Percentiles rank a stretch among this genome's conserved stretches.
These are phyloP conservation scores for Paramecium tetraurelia DNA, from an alignment of 73 alveolate genomes.

Conservation along the genomic window DNA sequence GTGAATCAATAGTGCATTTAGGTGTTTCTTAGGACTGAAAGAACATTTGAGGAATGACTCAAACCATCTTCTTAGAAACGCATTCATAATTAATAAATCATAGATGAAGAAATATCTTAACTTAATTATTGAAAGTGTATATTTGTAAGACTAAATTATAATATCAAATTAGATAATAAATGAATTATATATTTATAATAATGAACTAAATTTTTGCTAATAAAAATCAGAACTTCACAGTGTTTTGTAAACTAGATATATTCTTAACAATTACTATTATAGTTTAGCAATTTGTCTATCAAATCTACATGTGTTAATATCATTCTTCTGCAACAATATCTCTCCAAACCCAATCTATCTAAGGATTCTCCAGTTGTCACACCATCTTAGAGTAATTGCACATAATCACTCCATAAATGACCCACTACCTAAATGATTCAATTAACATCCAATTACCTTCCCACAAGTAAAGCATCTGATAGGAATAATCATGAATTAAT, in stretches of 20 bases:
- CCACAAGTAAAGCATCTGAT: slow-evolving; percentile 99
- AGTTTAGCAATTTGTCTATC: slow-evolving; percentile 91
- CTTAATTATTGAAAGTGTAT: neutral
- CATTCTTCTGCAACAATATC: slow-evolving; percentile 99
- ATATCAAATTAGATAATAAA: neutral
- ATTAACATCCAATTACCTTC: slow-evolving; percentile 63
- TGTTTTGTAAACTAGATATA: slow-evolving; percentile 16
- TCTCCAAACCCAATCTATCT: slow-evolving; percentile 84
- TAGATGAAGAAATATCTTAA: neutral
- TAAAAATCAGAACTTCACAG: neutral
- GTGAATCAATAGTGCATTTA: neutral
- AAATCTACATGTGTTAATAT: slow-evolving; percentile 96
- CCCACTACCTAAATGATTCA: slow-evolving; percentile 84
- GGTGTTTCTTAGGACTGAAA: neutral
- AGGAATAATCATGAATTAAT: slow-evolving; percentile 92
- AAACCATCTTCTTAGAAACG: neutral
- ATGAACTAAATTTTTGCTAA: neutral
- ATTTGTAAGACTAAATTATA: slow-evolving; percentile 19
- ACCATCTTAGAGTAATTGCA: slow-evolving; percentile 70
- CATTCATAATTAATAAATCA: neutral
- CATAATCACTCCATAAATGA: slow-evolving; percentile 92
- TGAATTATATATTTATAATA: neutral
- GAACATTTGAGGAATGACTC: neutral
- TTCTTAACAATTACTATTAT: slow-evolving; percentile 66
- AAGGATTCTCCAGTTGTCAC: slow-evolving; percentile 79